phyloP scores from a whole-genome alignment of 139 green algal species.

The Yamagishiella unicocca region DNA sequence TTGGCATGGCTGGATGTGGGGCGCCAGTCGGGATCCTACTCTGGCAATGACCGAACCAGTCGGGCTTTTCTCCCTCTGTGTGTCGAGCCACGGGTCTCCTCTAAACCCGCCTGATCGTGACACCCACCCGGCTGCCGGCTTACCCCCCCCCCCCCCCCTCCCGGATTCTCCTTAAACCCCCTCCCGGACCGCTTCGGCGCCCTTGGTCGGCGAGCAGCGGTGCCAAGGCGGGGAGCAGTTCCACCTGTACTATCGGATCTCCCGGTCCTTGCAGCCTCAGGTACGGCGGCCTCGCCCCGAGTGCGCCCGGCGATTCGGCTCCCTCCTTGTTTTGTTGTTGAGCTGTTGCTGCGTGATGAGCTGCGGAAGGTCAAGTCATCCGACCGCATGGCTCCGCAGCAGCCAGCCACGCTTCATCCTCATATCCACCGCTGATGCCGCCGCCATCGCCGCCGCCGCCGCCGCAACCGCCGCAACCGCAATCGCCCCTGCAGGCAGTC shows the following conservation, averaged over 20 bases:
- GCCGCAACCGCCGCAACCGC: background rate
- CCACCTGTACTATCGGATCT: constrained; percentile 27
- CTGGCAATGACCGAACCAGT: no score
- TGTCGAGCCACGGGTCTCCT: no score
- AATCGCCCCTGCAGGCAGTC: background rate
- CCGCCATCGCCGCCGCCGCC: background rate
- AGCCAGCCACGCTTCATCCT: no score
- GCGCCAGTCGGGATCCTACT: no score
- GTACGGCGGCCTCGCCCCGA: no score
- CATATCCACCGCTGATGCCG: no score
- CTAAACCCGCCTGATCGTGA: no score
- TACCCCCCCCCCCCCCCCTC: background rate
- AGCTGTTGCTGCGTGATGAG: background rate
- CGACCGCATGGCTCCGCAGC: background rate
- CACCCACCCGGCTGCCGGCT: background rate
- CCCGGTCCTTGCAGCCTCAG: background rate
- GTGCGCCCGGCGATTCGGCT: background rate
- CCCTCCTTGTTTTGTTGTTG: background rate
- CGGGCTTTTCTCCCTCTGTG: no score
- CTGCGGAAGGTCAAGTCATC: background rate
- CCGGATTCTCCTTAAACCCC: background rate
- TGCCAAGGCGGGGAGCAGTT: constrained; percentile 2
- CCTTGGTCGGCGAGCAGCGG: background rate
- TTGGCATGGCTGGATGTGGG: no score
- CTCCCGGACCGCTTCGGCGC: background rate